Evolutionary conservation across 2,329 filamentous ascomycete species (phyloP).

Genomic region (Colletotrichum sp.): DNA sequence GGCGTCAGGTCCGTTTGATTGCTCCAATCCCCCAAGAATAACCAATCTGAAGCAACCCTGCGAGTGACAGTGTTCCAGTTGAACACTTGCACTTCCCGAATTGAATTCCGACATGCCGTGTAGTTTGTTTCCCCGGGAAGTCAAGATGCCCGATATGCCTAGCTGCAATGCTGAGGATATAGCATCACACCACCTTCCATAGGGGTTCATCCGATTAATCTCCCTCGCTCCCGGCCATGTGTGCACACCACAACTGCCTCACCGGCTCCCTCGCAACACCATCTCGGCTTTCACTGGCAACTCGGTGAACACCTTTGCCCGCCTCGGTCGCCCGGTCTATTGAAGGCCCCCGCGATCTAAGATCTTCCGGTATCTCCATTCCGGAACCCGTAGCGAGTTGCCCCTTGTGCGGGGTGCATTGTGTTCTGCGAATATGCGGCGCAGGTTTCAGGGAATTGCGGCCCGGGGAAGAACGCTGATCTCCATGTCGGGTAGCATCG

Average conservation of each 20-base stretch:
- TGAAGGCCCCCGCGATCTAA: neutral
- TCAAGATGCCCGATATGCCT: neutral
- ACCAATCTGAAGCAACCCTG: neutral
- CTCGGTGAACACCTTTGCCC: neutral
- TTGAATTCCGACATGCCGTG: neutral
- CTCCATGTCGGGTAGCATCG: neutral
- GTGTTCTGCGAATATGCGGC: neutral
- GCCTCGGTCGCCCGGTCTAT: neutral
- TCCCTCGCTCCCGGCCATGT: neutral
- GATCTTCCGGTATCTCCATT: neutral
- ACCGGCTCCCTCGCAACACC: neutral
- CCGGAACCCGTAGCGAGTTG: neutral
- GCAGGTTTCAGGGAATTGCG: neutral
- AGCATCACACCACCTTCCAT: neutral
- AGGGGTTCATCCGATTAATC: neutral
- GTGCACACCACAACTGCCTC: neutral
- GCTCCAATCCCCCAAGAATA: neutral
- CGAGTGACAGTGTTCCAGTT: neutral
- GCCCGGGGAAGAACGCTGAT: neutral
- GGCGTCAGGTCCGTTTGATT: neutral
- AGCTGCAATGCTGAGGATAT: neutral
- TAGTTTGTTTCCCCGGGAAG: neutral
- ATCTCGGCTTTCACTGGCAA: neutral
- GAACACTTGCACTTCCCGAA: neutral
- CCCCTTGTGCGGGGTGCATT: neutral